These are phyloP conservation scores for Trichoderma afroharzianum DNA, from an alignment of 2,329 filamentous ascomycete species.

Conservation along the genomic window DNA sequence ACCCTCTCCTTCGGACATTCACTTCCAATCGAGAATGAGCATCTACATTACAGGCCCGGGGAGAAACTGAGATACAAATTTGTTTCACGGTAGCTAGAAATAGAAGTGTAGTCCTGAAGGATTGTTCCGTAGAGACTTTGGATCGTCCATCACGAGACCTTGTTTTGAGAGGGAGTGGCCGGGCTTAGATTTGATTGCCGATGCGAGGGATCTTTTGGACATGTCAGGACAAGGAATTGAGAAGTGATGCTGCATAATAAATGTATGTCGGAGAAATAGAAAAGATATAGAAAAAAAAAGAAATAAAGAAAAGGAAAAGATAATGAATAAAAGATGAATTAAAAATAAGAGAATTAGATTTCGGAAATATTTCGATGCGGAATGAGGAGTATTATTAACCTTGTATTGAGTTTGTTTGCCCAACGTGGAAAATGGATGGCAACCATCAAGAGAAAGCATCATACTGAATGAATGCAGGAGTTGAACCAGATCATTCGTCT, in stretches of 20 bases:
- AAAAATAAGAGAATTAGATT: not conserved
- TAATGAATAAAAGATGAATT: not conserved
- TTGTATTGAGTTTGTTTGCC: not conserved
- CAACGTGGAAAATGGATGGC: not conserved
- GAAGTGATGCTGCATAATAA: not conserved
- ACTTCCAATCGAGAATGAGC: not conserved
- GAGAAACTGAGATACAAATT: too few relatives aligned
- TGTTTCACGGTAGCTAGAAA: not conserved
- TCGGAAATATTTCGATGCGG: not conserved
- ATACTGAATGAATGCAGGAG: not conserved
- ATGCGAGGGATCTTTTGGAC: not conserved
- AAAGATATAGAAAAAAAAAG: not conserved
- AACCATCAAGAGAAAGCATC: not conserved
- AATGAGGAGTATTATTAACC: not conserved
- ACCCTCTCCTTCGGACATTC: not conserved
- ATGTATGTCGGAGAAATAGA: not conserved
- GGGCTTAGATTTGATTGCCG: slow-evolving; percentile 3
- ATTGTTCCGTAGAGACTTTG: not conserved
- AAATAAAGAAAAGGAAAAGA: not conserved
- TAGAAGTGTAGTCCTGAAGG: not conserved
- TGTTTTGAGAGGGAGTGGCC: not conserved
- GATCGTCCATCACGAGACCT: not conserved
- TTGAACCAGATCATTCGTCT: not conserved
- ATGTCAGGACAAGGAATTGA: not conserved
- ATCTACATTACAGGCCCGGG: not conserved